Evolutionary conservation across 1,139 yeast species (phyloP), one percentile per base, ranked within the genome.

Genomic region (Fermentozyma sake): DNA sequence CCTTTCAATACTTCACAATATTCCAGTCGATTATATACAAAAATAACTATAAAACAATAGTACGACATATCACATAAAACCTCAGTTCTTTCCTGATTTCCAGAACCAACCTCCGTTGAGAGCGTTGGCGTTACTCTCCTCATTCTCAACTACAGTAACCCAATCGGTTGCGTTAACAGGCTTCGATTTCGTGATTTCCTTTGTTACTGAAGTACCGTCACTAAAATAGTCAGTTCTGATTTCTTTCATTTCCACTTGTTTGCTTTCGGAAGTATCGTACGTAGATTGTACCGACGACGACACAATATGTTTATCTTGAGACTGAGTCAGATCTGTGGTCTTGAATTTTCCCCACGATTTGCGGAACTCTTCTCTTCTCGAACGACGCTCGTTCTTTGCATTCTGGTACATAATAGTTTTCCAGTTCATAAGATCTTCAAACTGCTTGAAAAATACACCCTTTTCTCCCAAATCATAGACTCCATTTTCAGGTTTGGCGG

Each of bases 371-470:
- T 31, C 25, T 28, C 46, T 28, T 35, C 42, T 46, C 36, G 38
- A 30, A 36, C 40, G 33, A 46, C 49, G 44, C 44, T 58, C 50
- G 40, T 51, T 34, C 43, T 43, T 56, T 23, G 60, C 48, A 25
- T 66, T 55, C 37, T 67, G 62, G 31, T 61, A 63, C 76, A 79
- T 75, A 17, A 57, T 52, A n/a, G 65, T 54, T 43, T 72, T 75
- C 91, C 93, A 85, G 30, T 71, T 71, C 52, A 86, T 58, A 41
- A 69, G 73, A 22, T 76, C 83, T 16, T 76, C 76, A 50, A 72
- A 79, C 32, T 73, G 81, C 17, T 64, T 62, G 60, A 85, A 86
- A 32, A 46, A 67, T 2, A 44, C 33, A 1, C 73, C 72, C 36
- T 58, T 51, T 4, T 46, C 43, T 5, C 71, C 70, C 37, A 67